These are phyloP conservation scores for Pseudocercospora eumusae DNA, from an alignment of 2,329 filamentous ascomycete genomes.

Conservation along the genomic window DNA sequence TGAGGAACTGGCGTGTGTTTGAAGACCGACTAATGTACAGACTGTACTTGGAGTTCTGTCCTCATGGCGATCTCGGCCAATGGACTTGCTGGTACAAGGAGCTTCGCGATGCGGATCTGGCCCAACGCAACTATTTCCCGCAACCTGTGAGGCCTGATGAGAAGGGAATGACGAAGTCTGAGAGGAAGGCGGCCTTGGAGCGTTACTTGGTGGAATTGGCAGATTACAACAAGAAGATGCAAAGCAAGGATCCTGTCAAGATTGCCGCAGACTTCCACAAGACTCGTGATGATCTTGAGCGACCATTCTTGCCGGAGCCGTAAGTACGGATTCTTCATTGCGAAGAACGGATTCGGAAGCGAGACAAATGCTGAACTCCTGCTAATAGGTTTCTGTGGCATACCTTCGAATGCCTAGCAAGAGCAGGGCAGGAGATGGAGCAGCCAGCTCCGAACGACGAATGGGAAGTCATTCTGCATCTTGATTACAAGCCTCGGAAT, in stretches of 20 bases:
- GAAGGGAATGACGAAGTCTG: neutral
- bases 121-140: neutral
- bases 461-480: constrained; percentile 23
- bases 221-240: neutral
- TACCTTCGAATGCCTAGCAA: constrained; percentile 22
- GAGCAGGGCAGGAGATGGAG: constrained; percentile 23
- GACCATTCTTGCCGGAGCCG: constrained; percentile 16
- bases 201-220: neutral
- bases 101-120: constrained; percentile 1
- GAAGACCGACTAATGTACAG: neutral
- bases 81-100: neutral
- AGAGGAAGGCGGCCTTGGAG: neutral
- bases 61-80: constrained; percentile 4
- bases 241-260: neutral
- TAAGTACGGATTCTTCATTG: neutral
- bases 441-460: constrained; percentile 10
- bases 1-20: neutral
- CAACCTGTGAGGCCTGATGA: neutral
- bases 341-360: neutral
- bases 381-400: constrained; percentile 19
- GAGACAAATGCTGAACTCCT: neutral
- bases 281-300: neutral
- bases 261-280: neutral
- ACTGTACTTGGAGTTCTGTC: constrained; percentile 15
- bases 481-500: constrained; percentile 21